Conservation (phyloP, 1,284 basidiomycete genomes). For the Flammula alnicola region DNA sequence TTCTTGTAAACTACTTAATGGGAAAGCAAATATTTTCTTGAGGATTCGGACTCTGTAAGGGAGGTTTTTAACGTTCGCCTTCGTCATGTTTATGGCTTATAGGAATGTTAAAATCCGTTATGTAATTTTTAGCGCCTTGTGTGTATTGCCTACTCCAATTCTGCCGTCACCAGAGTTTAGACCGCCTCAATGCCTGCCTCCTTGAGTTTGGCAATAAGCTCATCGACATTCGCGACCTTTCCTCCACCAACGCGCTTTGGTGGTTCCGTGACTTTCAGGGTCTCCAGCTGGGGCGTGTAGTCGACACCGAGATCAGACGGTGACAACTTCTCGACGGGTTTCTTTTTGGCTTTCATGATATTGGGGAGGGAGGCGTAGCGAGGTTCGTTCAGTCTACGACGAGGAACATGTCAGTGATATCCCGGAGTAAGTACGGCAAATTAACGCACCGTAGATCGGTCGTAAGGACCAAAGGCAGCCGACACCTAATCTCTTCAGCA, state of each 20-base stretch:
- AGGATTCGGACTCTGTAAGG: no score
- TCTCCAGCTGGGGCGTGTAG: conserved; percentile 83
- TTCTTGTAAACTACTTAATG: no score
- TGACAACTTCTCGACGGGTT: conserved; percentile 87
- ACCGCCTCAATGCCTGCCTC: conserved; percentile 79
- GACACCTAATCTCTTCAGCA: conserved; percentile 81
- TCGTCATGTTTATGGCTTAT: no score
- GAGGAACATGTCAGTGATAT: background rate
- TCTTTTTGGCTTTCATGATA: conserved; percentile 99
- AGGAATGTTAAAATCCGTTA: no score
- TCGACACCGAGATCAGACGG: conserved; percentile 86
- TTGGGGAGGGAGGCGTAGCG: conserved; percentile 94
- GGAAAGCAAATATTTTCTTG: no score
- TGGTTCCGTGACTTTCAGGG: conserved; percentile 90
- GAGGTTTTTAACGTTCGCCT: no score
- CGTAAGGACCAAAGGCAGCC: conserved; percentile 87
- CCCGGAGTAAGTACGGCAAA: background rate
- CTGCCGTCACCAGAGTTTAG: no score
- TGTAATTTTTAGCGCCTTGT: no score
- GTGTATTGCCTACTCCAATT: no score
- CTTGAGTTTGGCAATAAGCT: conserved; percentile 90
- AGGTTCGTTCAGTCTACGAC: conserved; percentile 71
- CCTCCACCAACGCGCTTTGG: conserved; percentile 90
- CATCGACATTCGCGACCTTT: conserved; percentile 91
- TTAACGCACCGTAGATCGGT: conserved; percentile 86